These are phyloP conservation scores for Oryza rufipogon DNA, from an alignment of 176 grass and related monocot species.

Conservation along the genomic window DNA sequence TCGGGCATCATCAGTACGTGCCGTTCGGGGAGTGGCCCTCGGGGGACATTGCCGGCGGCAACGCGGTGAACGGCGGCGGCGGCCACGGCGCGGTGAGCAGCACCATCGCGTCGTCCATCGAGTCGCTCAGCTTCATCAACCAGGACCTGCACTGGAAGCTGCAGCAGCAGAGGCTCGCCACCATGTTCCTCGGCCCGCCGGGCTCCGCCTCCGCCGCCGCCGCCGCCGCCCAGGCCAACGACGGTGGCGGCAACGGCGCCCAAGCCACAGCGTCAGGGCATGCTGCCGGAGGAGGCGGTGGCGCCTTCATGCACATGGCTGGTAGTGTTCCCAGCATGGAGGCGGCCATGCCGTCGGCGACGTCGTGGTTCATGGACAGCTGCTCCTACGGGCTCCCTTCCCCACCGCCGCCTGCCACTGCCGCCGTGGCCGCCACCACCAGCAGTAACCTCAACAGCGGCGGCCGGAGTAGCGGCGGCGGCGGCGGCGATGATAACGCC, in stretches of 20 bases:
- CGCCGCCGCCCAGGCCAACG: background rate
- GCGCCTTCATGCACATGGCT: constrained; percentile 48
- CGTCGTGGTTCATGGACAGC: constrained; percentile 61
- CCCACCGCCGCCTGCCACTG: background rate
- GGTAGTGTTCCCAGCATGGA: constrained; percentile 35
- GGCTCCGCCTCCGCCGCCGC: background rate
- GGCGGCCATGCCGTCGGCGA: background rate
- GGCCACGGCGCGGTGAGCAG: constrained; percentile 39
- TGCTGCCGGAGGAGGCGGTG: constrained; percentile 27
- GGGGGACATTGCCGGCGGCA: constrained; percentile 25
- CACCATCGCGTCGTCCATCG: constrained; percentile 84
- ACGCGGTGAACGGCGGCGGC: constrained; percentile 5
- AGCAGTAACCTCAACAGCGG: constrained; percentile 37
- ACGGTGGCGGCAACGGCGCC: background rate
- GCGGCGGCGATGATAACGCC: constrained; percentile 23
- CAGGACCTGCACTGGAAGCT: constrained; percentile 97
- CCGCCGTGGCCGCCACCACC: background rate
- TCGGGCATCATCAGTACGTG: constrained; percentile 57
- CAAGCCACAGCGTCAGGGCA: background rate
- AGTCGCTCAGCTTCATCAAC: constrained; percentile 97
- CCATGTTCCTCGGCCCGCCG: constrained; percentile 57
- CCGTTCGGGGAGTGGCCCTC: constrained; percentile 60
- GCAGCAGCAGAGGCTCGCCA: constrained; percentile 83
- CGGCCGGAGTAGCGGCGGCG: constrained; percentile 26
- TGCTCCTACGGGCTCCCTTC: constrained; percentile 38